Evolutionary conservation across 306 rosid species (phyloP), one percentile per base, ranked within the genome.

Genomic region (Begonia loranthoides): DNA sequence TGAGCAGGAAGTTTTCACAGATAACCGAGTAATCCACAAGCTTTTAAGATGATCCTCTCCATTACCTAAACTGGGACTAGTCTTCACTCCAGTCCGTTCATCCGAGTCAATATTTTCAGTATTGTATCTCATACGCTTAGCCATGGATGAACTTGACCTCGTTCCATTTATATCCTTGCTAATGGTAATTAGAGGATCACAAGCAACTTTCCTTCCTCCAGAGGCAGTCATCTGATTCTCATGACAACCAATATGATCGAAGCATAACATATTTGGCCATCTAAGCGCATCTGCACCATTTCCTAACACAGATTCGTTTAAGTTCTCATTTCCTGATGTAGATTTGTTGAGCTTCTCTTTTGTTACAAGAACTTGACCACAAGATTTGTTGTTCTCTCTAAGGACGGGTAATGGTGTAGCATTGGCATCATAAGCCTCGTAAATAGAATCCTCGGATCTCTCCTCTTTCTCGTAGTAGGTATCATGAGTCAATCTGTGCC

Each of bases 11-110:
- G 57, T 12, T 66, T 78, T 84, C 12, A 77, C 45, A 45, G 65
- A 63, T 59, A 90, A 78, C 17, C 92, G 81, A 67, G 87, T 76
- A 71, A 85, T 74, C 97, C 94, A 90, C 54, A 68, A 59, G 65
- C 81, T 85, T 61, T 60, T 64, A 24, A 56, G 53, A 58, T 67
- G 63, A 52, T 67, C 69, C 44, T 62, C 75, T 55, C 55, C 54
- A 60, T 33, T 55, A 70, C 36, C 38, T 62, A 40, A 33, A 13
- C 65, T 56, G 14, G 58, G 66, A 15, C 64, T 61, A 39, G 55
- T 70, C 71, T 65, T 81, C 45, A 52, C 72, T 51, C 68, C 73
- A 40, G 67, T 55, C 9, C 53, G 70, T 50, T 13, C 62, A 51
- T 40, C 66, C 47, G 76, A 65, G 54, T 66, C 76, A 24, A 56